A percentile compares a stretch with the other conserved stretches of the same genome.
phyloP scores from a whole-genome alignment of 106 monocot genomes.

The Dendrobium officinale region DNA sequence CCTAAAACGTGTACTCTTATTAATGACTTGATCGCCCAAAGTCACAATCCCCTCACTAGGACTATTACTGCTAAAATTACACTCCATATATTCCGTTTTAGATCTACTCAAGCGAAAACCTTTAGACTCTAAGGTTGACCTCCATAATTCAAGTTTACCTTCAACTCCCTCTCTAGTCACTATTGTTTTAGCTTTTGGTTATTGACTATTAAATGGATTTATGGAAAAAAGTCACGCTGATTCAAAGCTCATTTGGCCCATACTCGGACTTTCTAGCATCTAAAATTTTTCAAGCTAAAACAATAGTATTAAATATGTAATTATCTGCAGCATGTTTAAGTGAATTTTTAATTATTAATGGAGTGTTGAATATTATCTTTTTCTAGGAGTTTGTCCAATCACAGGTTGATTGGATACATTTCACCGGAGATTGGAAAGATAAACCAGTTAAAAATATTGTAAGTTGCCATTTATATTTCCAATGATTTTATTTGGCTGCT shows the following conservation, averaged over 20 bases:
- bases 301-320: neutral
- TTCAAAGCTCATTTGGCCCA: neutral
- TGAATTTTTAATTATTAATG: neutral
- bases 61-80: too few relatives aligned
- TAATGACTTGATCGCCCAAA: too few relatives aligned
- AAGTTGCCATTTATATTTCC: slow-evolving; percentile 23
- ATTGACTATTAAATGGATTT: neutral
- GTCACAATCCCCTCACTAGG: too few relatives aligned
- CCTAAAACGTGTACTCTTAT: too few relatives aligned
- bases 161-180: too few relatives aligned
- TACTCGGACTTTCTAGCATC: neutral
- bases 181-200: neutral
- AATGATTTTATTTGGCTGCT: neutral
- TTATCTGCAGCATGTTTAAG: neutral
- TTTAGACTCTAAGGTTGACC: too few relatives aligned
- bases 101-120: too few relatives aligned
- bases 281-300: neutral
- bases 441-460: slow-evolving; percentile 62
- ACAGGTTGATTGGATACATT: slow-evolving; percentile 84
- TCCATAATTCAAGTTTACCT: too few relatives aligned
- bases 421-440: slow-evolving; percentile 83
- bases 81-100: too few relatives aligned
- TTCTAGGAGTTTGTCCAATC: slow-evolving; percentile 70
- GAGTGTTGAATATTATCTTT: neutral
- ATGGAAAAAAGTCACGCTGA: neutral